Base-by-base conservation (phyloP, 2,329 filamentous ascomycete species). In the Hypoxylon sp. region DNA sequence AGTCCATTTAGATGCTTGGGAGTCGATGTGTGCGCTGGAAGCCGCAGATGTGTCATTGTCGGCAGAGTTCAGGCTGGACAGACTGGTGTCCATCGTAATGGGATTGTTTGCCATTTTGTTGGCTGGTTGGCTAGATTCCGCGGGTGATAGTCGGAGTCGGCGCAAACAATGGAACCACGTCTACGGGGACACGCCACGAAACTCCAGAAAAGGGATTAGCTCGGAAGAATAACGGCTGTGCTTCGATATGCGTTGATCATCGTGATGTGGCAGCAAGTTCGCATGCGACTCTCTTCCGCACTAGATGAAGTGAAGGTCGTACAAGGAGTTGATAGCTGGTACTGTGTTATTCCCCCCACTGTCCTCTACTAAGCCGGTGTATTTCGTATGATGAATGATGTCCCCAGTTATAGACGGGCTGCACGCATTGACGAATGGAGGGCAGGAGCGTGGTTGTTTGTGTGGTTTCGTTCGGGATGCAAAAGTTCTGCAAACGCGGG, bases 1-100 rank as follows among this genome's bases (percentile, higher is more conserved):
- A 23, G 75, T 74, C 75, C 74, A 76, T 70, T 73, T 76, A 53
- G 76, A 77, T 32, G 70, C 50, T 57, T 77, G 75, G 0, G 74
- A 76, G 51, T 77, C 76, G 54, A 74, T 55, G 52, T 75, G 73
- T 27, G 74, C 75, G 63, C 75, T 76, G 27, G 74, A 76, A 21
- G 74, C 72, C 25, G 71, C 71, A 37, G 75, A 76, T 55, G 73
- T 73, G 46, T 76, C 74, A 57, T 76, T 76, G 53, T 76, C 74
- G 30, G 70, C 65, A 14, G 76, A 76, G 63, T 76, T 77, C 45
- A 76, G 68, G 66, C 74, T 77, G 29, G 74, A 76, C 39, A 74
- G 50, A 61, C 75, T 78, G 60, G 75, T 72, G 55, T 76, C 76
- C 70, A 78, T 66, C 52, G 73, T 74, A 55, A 72, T 47, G 48